Evolutionary conservation across 495 filamentous ascomycete genomes (phyloP).

Genomic region (Penicillium fimorum): DNA sequence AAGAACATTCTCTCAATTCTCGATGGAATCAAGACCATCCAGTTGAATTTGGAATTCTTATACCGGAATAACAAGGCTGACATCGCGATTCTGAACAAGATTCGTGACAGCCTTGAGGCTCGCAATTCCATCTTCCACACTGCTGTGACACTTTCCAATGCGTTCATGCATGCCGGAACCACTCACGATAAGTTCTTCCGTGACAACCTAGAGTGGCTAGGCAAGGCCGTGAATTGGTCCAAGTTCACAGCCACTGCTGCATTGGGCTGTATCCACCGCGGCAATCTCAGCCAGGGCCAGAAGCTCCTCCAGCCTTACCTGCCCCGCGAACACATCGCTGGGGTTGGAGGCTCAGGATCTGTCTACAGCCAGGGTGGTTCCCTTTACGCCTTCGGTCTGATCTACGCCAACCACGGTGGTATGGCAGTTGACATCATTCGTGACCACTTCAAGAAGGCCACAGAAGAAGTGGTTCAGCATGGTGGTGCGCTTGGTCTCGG

Average conservation of each 20-base stretch:
- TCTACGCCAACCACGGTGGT: conserved; percentile 96
- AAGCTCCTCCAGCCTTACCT: conserved; percentile 95
- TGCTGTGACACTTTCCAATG: conserved; percentile 93
- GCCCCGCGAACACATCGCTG: conserved; percentile 63
- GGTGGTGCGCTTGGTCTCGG: conserved; percentile 93
- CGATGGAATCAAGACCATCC: conserved; percentile 85
- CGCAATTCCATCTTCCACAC: conserved; percentile 98
- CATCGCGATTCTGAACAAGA: conserved; percentile 87
- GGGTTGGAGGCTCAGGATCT: conserved; percentile 68
- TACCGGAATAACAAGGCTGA: conserved; percentile 91
- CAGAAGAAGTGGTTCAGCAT: conserved; percentile 95
- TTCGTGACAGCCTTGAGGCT: conserved; percentile 90
- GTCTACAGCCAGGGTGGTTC: conserved; percentile 95
- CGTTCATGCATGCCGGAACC: conserved; percentile 99
- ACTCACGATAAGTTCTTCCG: conserved; percentile 97
- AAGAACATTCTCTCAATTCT: conserved; percentile 82
- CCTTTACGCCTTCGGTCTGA: conserved; percentile 91
- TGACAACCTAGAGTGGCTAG: conserved; percentile 96
- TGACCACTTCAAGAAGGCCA: conserved; percentile 78
- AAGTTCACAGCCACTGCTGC: conserved; percentile 99
- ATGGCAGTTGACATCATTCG: conserved; percentile 87
- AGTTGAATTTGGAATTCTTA: conserved; percentile 92
- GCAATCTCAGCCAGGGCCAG: conserved; percentile 87
- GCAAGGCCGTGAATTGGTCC: conserved; percentile 99
- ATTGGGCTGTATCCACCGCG: conserved; percentile 92